Percentiles rank a stretch among this genome's conserved stretches.
Conservation (phyloP, 2,329 filamentous ascomycete species). For the Paecilomyces niveus region DNA sequence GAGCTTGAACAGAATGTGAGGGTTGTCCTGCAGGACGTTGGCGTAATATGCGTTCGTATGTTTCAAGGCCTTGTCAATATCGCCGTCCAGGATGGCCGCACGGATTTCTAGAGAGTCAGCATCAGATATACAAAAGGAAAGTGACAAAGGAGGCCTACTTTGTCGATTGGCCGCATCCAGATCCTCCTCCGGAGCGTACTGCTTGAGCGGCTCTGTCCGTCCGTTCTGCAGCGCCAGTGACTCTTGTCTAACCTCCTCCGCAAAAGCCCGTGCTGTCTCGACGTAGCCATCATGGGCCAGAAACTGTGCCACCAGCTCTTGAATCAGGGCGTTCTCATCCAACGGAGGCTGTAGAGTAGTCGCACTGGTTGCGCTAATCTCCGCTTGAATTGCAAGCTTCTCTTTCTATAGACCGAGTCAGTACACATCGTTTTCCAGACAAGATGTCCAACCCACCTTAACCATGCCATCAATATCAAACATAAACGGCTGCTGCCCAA, state of each 20-base stretch:
- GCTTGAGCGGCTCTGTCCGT: conserved; percentile 44
- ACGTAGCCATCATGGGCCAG: conserved; percentile 93
- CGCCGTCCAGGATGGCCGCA: conserved; percentile 77
- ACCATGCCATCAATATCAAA: conserved; percentile 89
- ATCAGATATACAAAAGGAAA: background rate
- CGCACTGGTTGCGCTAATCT: conserved; percentile 56
- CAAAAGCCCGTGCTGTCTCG: conserved; percentile 84
- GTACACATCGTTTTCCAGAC: conserved; percentile 1
- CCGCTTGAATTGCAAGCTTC: conserved; percentile 49
- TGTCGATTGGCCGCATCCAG: conserved; percentile 80
- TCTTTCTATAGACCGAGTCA: conserved; percentile 46
- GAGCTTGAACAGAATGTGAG: conserved; percentile 79
- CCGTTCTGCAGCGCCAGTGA: conserved; percentile 61
- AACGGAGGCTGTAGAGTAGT: conserved; percentile 55
- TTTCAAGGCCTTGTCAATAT: conserved; percentile 85
- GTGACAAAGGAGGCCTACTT: conserved; percentile 49
- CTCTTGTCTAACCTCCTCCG: conserved; percentile 69
- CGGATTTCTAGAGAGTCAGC: conserved; percentile 60
- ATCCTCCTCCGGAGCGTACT: conserved; percentile 68
- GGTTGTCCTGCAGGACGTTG: conserved; percentile 68
- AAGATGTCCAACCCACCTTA: conserved; percentile 45
- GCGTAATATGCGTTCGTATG: conserved; percentile 73
- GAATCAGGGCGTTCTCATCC: conserved; percentile 70
- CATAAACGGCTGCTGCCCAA: conserved; percentile 67
- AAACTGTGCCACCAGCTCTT: conserved; percentile 79